Base-by-base conservation (phyloP, 106 monocot genomes). In the Dendrobium chrysotoxum region DNA sequence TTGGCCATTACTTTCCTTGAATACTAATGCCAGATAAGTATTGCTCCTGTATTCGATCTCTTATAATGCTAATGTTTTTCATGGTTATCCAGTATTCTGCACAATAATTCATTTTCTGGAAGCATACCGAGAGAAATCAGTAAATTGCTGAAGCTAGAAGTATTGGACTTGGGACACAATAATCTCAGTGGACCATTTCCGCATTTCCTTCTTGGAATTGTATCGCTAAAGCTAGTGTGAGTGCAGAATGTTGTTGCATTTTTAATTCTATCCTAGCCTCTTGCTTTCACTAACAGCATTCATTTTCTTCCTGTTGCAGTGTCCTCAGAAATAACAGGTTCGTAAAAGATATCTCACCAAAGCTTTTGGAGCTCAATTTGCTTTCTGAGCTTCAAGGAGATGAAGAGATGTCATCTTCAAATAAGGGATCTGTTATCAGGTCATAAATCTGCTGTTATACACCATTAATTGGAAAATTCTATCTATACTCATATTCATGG, bases 101-200 rank as follows among this genome's bases (percentile, higher is more conserved):
- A 73, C 47, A 88, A 86, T 40, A 89, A 89, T 79, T 89, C 81
- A 67, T 86, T 89, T 72, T 75, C 75, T 76, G 89, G 86, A 11
- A 28, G 28, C 8, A 78, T 89, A n/a, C 89, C 89, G 77, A 76
- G 31, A 57, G 86, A 83, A 66, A 40, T 89, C 10, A 81, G 75
- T 47, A 72, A 64, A 53, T 64, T 88, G 80, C 75, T 77, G 68
- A 83, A 85, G 1, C 71, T 88, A 18, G 78, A 81, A 67, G 40
- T 81, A 1, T 68, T 88, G 71, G 83, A 88, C 46, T 39, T 88
- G 58, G 83, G 79, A 44, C 42, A 89, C 81, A 89, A 89, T 65
- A 68, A 89, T 81, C 58, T 89, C 23, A 86, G 53, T 79, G 89
- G 81, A 11, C 74, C 78, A 30, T 5, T 89, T 61, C 89, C 86